A percentile compares a stretch with the other conserved stretches of the same genome.
These are phyloP conservation scores for Fusarium sp. DNA, from an alignment of 2,329 filamentous ascomycete genomes.

Conservation along the genomic window DNA sequence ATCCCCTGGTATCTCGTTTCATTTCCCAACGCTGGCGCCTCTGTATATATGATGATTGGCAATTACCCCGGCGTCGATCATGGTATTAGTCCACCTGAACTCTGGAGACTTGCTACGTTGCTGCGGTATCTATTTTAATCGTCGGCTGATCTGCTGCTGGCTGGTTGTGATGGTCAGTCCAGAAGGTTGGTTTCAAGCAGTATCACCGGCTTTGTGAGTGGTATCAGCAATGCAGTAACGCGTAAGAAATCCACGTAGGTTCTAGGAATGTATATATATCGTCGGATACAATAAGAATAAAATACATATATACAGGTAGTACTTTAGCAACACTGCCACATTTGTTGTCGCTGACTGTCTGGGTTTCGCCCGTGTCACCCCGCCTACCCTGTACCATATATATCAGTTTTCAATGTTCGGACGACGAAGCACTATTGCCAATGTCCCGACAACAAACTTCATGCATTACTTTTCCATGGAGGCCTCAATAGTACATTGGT, in stretches of 20 bases:
- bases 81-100: conserved; percentile 11
- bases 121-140: conserved; percentile 10
- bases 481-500: background rate
- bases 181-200: background rate
- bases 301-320: no score
- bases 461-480: background rate
- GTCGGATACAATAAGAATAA: no score
- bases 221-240: background rate
- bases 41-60: conserved; percentile 7
- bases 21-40: conserved; percentile 22
- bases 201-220: background rate
- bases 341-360: no score
- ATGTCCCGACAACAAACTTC: background rate
- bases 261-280: no score
- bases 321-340: no score
- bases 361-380: no score
- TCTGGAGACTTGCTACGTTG: conserved; percentile 8
- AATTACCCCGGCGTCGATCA: conserved; percentile 31
- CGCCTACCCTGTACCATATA: background rate
- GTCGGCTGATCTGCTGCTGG: background rate
- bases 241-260: background rate
- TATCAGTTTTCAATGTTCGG: background rate
- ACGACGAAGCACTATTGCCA: background rate
- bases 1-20: conserved; percentile 18
- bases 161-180: background rate